A percentile compares a stretch with the other conserved stretches of the same genome.
Conservation (phyloP, 2,329 filamentous ascomycete genomes). For the Ambrosiella cleistominuta region DNA sequence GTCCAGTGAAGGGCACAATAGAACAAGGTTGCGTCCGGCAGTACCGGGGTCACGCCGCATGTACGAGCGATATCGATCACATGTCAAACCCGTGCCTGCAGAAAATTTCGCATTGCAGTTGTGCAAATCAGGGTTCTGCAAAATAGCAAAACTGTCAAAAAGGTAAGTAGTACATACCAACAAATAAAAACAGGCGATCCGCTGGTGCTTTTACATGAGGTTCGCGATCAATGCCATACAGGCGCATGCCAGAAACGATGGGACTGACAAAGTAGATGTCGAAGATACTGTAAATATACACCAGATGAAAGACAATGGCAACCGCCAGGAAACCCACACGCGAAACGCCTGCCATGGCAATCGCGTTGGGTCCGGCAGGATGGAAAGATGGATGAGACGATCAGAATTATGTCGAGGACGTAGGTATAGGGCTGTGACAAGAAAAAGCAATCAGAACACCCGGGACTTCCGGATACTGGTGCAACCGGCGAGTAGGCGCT, state of each 20-base stretch:
- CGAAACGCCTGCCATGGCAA: constrained; percentile 15
- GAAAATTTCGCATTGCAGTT: background rate
- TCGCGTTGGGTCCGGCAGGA: background rate
- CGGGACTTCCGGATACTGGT: too few relatives aligned
- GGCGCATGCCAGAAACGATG: constrained; percentile 86
- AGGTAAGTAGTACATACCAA: constrained; percentile 41
- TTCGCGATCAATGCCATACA: constrained; percentile 52
- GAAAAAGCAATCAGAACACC: too few relatives aligned
- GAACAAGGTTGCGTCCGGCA: background rate
- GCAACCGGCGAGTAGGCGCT: too few relatives aligned
- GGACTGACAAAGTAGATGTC: constrained; percentile 98
- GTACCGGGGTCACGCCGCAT: background rate
- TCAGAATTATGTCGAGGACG: background rate
- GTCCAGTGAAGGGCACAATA: background rate
- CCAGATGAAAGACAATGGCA: constrained; percentile 78
- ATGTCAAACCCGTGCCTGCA: background rate
- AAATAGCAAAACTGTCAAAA: background rate
- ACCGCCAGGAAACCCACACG: constrained; percentile 74
- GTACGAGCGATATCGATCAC: background rate
- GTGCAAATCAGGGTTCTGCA: background rate
- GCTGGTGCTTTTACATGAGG: constrained; percentile 52
- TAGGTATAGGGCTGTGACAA: background rate
- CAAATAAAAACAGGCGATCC: constrained; percentile 78
- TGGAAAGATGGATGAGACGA: background rate
- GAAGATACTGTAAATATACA: constrained; percentile 92